These are phyloP conservation scores for Diaporthe velutina DNA, from an alignment of 2,329 filamentous ascomycete genomes.

Conservation along the genomic window DNA sequence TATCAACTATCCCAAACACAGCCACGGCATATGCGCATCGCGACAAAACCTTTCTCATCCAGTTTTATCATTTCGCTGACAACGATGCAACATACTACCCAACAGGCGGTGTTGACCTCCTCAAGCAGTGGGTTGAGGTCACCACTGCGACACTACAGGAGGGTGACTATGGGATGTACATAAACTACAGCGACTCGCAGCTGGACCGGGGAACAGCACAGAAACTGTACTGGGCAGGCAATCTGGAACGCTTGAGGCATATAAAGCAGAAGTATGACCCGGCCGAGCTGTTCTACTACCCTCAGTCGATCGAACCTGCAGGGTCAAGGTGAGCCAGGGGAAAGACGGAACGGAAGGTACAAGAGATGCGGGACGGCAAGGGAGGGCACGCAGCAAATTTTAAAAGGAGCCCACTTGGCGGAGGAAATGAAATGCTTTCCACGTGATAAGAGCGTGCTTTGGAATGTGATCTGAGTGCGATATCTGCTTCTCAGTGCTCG, in stretches of 20 bases:
- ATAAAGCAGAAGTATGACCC: constrained; percentile 55
- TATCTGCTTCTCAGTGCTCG: not conserved
- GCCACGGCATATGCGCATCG: constrained; percentile 56
- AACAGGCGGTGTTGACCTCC: constrained; percentile 48
- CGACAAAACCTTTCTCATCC: constrained; percentile 62
- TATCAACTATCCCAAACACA: constrained; percentile 47
- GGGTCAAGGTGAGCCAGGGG: not conserved
- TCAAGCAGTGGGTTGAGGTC: constrained; percentile 51
- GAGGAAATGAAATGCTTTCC: not conserved
- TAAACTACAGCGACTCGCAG: constrained; percentile 56
- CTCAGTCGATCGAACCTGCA: constrained; percentile 51
- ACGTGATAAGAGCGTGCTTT: not conserved
- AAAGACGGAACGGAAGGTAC: not conserved
- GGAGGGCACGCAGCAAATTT: not conserved
- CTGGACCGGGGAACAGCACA: constrained; percentile 50
- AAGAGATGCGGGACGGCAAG: not conserved
- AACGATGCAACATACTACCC: constrained; percentile 47
- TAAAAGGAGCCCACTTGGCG: not conserved
- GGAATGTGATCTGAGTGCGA: not conserved
- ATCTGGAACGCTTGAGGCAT: constrained; percentile 49
- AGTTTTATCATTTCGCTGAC: constrained; percentile 59
- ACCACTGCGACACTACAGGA: constrained; percentile 47
- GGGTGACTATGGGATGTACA: constrained; percentile 55
- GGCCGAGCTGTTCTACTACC: constrained; percentile 55
- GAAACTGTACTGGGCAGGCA: constrained; percentile 52